Conservation (phyloP, 2,329 filamentous ascomycete species). For the Penicillium polonicum region DNA sequence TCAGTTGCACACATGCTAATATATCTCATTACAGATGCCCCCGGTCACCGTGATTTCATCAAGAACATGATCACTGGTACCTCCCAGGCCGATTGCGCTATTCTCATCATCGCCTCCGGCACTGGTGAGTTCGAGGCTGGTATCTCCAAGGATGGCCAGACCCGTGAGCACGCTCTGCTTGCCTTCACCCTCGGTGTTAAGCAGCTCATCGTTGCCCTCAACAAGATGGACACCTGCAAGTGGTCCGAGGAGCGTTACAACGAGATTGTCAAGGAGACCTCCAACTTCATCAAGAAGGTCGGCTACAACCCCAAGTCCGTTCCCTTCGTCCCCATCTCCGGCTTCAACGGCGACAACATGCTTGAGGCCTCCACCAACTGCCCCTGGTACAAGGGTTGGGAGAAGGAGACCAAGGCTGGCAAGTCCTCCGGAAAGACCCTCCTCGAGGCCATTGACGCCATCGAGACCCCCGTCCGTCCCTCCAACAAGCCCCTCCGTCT, state of each 20-base stretch:
- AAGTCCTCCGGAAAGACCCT: conserved; percentile 95
- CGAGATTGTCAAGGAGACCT: conserved; percentile 99
- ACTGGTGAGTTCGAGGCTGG: conserved; percentile 99
- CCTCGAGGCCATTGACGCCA: conserved; percentile 96
- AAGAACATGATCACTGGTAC: conserved; percentile 99
- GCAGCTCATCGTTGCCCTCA: conserved; percentile 99
- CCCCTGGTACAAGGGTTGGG: conserved; percentile 99
- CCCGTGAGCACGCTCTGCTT: conserved; percentile 99
- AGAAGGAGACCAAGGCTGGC: conserved; percentile 91
- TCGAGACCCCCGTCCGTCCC: conserved; percentile 88
- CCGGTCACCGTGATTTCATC: conserved; percentile 99
- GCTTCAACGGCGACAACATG: conserved; percentile 99
- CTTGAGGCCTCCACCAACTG: conserved; percentile 83
- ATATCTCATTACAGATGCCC: conserved; percentile 65
- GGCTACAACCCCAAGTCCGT: conserved; percentile 99
- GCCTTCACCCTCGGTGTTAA: conserved; percentile 99
- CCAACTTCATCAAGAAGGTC: conserved; percentile 99
- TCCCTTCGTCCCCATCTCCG: conserved; percentile 99
- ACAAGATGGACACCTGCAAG: conserved; percentile 99
- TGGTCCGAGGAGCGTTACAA: conserved; percentile 95
- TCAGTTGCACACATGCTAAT: neutral
- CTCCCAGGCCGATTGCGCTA: conserved; percentile 98
- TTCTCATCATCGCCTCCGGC: conserved; percentile 99
- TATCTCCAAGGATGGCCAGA: conserved; percentile 99
- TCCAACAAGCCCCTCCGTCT: conserved; percentile 99